Evolutionary conservation across 2,329 filamentous ascomycete genomes (phyloP).

Genomic region (Ceratocystis cacaofunesta): DNA sequence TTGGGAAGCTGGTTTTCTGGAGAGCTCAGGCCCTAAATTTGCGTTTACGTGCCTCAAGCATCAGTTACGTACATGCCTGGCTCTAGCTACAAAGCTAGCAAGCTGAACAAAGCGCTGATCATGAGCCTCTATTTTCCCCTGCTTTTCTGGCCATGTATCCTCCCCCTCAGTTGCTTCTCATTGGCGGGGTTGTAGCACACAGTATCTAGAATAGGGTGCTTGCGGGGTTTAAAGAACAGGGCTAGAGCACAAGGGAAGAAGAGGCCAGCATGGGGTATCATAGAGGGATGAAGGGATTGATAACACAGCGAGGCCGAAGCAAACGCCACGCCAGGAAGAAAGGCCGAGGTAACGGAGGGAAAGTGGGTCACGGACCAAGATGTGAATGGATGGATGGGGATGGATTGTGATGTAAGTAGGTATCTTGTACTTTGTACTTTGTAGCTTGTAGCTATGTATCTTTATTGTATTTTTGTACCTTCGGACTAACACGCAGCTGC

Average conservation of each 20-base stretch:
- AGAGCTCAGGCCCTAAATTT: neutral
- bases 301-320: neutral
- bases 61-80: neutral
- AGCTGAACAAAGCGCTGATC: constrained; percentile 2
- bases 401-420: neutral
- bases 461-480: neutral
- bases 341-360: constrained; percentile 3
- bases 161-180: neutral
- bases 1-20: constrained; percentile 1
- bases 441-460: too few relatives aligned
- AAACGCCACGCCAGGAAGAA: neutral
- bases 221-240: neutral
- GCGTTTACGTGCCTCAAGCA: neutral
- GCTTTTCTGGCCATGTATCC: neutral
- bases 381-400: neutral
- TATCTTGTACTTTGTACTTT: too few relatives aligned
- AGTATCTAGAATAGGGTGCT: neutral
- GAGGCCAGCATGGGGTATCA: neutral
- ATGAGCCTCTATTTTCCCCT: neutral
- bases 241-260: neutral
- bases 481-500: neutral
- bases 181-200: neutral
- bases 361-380: constrained; percentile 1
- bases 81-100: neutral
- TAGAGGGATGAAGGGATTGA: neutral